Base-by-base conservation (phyloP, 352 stramenopile species). In the Pythium scleroteichum region DNA sequence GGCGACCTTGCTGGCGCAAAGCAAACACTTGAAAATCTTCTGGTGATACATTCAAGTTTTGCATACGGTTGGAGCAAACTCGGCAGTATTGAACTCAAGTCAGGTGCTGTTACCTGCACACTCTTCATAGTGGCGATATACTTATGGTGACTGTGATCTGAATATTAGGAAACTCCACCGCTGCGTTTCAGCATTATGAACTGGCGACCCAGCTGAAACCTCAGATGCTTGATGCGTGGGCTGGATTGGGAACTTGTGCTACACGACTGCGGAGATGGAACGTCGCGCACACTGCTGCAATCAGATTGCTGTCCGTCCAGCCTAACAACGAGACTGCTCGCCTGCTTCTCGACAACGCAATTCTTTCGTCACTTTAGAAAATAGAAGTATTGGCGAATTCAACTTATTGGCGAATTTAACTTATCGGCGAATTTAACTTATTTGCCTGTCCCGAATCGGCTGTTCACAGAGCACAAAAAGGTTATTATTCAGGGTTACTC, bases 11-110 rank as follows among this genome's bases (percentile, higher is more conserved):
- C 66, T 2, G 32, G 53, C 46, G 81, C 79, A 14, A 78, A 79
- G 3, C 59, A 79, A 20, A 65, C 79, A 39, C 62, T 95, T 22
- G 22, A 79, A 3, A 46, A 72, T 22, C 57, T 93, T 0, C 73
- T 91, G 3, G 58, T 76, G 3, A 63, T 72, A 1, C 78, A 76
- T 35, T 72, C 82, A 0, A 50, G 74, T 16, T 95, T 82, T 33
- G 83, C 80, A 10, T 90, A 86, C 59, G 86, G 76, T 0, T 89
- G 83, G 80, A 81, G 74, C 55, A 95, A 94, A 47, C 74, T 94
- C n/a, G 86, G 71, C 22, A 79, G 76, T 45, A 71, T 82, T 1
- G 72, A 88, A 56, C 81, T 92, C 24, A 75, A 79, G 32, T 68
- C 69, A 33, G 77, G 81, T 90, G 16, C 20, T 33, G 17, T 33